Percentiles rank a stretch among this genome's conserved stretches.
These are phyloP conservation scores for Escovopsis sp. DNA, from an alignment of 2,329 filamentous ascomycete genomes.

Conservation along the genomic window DNA sequence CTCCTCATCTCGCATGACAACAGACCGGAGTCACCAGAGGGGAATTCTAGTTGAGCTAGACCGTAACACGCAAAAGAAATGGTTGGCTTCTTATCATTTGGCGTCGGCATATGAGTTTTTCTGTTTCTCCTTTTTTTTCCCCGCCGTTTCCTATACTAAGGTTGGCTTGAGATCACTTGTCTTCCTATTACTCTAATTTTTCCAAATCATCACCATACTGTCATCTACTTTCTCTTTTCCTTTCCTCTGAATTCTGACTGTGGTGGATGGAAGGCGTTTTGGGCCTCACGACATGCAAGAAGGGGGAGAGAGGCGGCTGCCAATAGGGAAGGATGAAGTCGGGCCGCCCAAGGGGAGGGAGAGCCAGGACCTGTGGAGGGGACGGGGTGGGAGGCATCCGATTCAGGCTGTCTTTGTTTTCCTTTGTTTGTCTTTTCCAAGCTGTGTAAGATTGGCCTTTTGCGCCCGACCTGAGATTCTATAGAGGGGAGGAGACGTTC, in stretches of 20 bases:
- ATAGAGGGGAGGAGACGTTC: neutral
- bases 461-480: neutral
- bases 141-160: neutral
- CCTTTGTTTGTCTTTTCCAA: neutral
- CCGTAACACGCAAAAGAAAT: neutral
- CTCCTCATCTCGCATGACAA: neutral
- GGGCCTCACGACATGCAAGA: neutral
- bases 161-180: neutral
- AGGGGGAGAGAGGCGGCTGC: neutral
- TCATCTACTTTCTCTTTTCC: neutral
- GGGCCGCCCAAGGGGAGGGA: neutral
- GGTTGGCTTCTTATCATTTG: constrained; percentile 3
- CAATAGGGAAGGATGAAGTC: no score
- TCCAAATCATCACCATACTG: neutral
- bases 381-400: neutral
- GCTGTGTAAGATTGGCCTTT: neutral
- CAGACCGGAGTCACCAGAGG: neutral
- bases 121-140: neutral
- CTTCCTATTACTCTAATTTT: neutral
- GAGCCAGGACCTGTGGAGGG: neutral
- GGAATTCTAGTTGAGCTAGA: neutral
- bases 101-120: constrained; percentile 7
- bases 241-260: neutral
- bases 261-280: constrained; percentile 1
- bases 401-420: neutral